Conservation (phyloP, 805 yeast genomes). For the Yarrowia sp. region DNA sequence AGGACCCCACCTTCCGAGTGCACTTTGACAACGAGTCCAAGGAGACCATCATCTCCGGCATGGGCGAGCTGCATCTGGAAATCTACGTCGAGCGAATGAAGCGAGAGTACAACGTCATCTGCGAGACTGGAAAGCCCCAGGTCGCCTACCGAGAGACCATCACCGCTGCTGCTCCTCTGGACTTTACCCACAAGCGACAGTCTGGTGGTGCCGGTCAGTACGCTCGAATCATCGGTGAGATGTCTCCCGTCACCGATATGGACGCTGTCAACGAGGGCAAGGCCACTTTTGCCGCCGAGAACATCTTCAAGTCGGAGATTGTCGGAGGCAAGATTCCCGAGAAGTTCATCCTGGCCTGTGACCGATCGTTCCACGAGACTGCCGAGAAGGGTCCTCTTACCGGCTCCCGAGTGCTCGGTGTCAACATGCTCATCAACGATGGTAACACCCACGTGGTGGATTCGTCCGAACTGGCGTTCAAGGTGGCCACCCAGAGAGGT, state of each 20-base stretch:
- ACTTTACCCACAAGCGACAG: slow-evolving; percentile 96
- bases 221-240: slow-evolving; percentile 90
- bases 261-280: slow-evolving; percentile 49
- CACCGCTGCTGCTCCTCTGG: slow-evolving; percentile 73
- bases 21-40: slow-evolving; percentile 88
- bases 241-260: slow-evolving; percentile 61
- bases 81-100: slow-evolving; percentile 98
- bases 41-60: slow-evolving; percentile 93
- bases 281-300: slow-evolving; percentile 49
- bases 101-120: slow-evolving; percentile 95
- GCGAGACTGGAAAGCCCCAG: slow-evolving; percentile 96
- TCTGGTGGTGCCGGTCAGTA: slow-evolving; percentile 99
- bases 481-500: slow-evolving; percentile 89
- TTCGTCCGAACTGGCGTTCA: slow-evolving; percentile 93
- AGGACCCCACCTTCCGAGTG: slow-evolving; percentile 98
- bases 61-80: slow-evolving; percentile 98
- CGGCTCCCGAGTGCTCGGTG: slow-evolving; percentile 94
- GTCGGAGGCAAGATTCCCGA: slow-evolving; percentile 98
- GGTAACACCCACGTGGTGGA: slow-evolving; percentile 98
- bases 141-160: slow-evolving; percentile 97
- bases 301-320: slow-evolving; percentile 81
- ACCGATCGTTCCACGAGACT: slow-evolving; percentile 93
- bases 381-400: slow-evolving; percentile 95
- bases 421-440: slow-evolving; percentile 90
- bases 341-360: slow-evolving; percentile 91